Evolutionary conservation across 1,139 yeast genomes (phyloP).

Genomic region (Sugiyamaella grinbergsii): DNA sequence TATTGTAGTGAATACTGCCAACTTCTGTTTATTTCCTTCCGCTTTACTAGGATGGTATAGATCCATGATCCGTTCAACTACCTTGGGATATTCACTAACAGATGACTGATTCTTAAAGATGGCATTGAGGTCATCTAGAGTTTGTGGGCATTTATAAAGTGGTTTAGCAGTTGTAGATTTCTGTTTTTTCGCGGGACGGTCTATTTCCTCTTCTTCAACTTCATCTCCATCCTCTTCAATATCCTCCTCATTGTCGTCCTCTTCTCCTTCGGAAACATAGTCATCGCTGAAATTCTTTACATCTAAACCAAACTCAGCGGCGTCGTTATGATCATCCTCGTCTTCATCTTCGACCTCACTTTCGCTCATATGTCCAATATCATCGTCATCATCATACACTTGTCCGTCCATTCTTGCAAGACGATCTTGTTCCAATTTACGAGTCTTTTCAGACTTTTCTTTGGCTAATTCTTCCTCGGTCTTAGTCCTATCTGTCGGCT

Average conservation of each 20-base stretch:
- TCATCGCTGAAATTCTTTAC: constrained; percentile 19
- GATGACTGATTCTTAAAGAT: constrained; percentile 45
- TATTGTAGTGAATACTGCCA: constrained; percentile 64
- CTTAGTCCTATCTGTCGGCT: constrained; percentile 94
- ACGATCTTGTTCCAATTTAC: constrained; percentile 74
- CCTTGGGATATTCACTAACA: constrained; percentile 49
- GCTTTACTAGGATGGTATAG: constrained; percentile 75
- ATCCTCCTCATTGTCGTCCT: constrained; percentile 32
- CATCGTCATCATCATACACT: constrained; percentile 36
- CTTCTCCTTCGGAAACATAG: constrained; percentile 43
- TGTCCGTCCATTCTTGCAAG: constrained; percentile 81
- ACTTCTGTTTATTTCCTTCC: constrained; percentile 76
- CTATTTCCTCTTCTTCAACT: constrained; percentile 37
- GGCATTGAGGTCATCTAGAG: constrained; percentile 53
- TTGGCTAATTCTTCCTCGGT: constrained; percentile 80
- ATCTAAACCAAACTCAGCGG: constrained; percentile 32
- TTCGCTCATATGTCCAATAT: constrained; percentile 7
- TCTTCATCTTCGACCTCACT: constrained; percentile 43
- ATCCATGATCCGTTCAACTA: constrained; percentile 59
- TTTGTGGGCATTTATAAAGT: constrained; percentile 54
- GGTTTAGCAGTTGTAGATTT: constrained; percentile 5
- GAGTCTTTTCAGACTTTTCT: constrained; percentile 67
- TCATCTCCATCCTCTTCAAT: constrained; percentile 29
- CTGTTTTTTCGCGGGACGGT: constrained; percentile 21
- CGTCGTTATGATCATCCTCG: constrained; percentile 31